Evolutionary conservation across 345 rosid species (phyloP).

Genomic region (Rhizophora apiculata): DNA sequence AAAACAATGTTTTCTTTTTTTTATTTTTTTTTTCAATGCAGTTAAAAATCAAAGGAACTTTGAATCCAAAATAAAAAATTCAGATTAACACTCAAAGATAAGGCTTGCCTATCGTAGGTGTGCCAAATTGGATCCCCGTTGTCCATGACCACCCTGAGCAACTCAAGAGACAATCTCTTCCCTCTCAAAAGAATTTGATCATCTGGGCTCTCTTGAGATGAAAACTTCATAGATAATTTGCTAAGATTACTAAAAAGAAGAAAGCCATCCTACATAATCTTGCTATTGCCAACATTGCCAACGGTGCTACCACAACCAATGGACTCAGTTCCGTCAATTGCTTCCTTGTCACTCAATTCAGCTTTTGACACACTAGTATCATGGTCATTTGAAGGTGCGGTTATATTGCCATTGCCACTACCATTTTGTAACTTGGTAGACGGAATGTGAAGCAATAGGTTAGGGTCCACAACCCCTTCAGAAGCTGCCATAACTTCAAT

Average conservation of each 20-base stretch:
- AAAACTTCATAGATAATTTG: constrained; percentile 89
- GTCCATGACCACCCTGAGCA: constrained; percentile 19
- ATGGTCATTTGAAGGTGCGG: neutral
- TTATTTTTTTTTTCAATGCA: no score
- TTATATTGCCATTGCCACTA: neutral
- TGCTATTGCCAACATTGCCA: constrained; percentile 32
- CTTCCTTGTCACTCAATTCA: constrained; percentile 26
- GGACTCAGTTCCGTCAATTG: constrained; percentile 33
- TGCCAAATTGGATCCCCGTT: constrained; percentile 21
- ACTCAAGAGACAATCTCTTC: constrained; percentile 64
- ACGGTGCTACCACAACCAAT: constrained; percentile 10
- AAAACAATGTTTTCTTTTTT: no score
- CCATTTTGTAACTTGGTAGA: constrained; percentile 41
- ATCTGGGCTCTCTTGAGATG: constrained; percentile 82
- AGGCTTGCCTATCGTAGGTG: constrained; percentile 22
- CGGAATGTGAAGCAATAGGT: constrained; percentile 29
- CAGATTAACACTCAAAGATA: neutral
- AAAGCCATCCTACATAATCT: constrained; percentile 85
- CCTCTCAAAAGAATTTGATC: constrained; percentile 92
- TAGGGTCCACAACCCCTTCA: constrained; percentile 54
- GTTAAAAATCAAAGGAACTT: neutral
- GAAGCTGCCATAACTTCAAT: constrained; percentile 63
- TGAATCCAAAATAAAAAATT: no score
- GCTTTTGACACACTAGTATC: constrained; percentile 26
- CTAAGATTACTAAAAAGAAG: constrained; percentile 77